Percentiles rank a stretch among this genome's conserved stretches.
Evolutionary conservation across 805 yeast species (phyloP).

Genomic region (Yarrowia deformans): DNA sequence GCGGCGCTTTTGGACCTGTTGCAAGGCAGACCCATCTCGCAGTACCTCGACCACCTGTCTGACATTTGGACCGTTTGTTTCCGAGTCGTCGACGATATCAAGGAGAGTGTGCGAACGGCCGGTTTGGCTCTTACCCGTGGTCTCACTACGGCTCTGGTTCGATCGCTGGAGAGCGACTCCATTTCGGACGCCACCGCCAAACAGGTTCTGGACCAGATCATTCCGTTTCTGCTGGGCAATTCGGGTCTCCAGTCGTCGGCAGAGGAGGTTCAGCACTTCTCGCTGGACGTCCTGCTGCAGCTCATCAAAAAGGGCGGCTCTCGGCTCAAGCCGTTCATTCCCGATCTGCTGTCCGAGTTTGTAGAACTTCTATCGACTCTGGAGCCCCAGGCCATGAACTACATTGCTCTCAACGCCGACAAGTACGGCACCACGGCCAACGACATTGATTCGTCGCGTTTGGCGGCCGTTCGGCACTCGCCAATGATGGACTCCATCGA

Average conservation of each 20-base stretch:
- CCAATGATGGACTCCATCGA: conserved; percentile 92
- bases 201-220: conserved; percentile 61
- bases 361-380: conserved; percentile 78
- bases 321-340: conserved; percentile 67
- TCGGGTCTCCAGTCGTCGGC: conserved; percentile 86
- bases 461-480: conserved; percentile 75
- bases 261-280: conserved; percentile 79
- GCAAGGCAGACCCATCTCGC: conserved; percentile 63
- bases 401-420: conserved; percentile 84
- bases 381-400: conserved; percentile 91
- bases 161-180: conserved; percentile 56
- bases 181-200: conserved; percentile 52
- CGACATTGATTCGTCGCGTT: conserved; percentile 78
- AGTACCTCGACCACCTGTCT: conserved; percentile 53
- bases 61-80: conserved; percentile 88
- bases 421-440: conserved; percentile 77
- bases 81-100: conserved; percentile 90
- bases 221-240: conserved; percentile 81
- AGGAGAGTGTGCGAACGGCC: conserved; percentile 87
- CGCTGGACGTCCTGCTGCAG: conserved; percentile 77
- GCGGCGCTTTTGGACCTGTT: conserved; percentile 73
- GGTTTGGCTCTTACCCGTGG: conserved; percentile 73
- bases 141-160: conserved; percentile 67
- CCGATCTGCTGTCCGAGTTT: conserved; percentile 72
- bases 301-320: conserved; percentile 69